These are phyloP conservation scores for Murraya koenigii DNA, from an alignment of 345 rosid species.

Conservation along the genomic window DNA sequence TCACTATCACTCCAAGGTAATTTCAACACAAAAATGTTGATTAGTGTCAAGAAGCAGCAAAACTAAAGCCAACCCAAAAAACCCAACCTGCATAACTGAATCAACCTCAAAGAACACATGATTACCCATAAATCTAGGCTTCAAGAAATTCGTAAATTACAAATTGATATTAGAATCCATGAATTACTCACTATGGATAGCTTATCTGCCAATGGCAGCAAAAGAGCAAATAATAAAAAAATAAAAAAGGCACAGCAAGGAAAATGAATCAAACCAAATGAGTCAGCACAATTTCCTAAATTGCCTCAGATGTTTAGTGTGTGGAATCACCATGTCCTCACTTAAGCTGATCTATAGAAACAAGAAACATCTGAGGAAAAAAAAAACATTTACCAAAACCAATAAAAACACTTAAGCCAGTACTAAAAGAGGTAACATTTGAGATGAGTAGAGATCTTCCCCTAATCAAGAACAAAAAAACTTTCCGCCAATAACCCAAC, in stretches of 20 bases:
- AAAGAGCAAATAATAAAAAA: background rate
- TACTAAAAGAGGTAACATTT: background rate
- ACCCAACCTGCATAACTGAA: background rate
- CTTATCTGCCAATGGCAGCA: background rate
- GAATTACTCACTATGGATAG: background rate
- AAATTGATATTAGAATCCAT: background rate
- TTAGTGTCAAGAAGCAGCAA: background rate
- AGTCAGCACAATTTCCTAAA: background rate
- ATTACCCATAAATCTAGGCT: background rate
- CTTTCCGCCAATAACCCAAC: background rate
- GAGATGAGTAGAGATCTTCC: background rate
- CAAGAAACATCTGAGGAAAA: background rate
- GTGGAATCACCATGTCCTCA: background rate
- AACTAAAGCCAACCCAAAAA: background rate
- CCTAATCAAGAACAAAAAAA: background rate
- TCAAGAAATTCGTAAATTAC: background rate
- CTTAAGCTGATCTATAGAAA: background rate
- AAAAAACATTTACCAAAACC: background rate
- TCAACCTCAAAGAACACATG: background rate
- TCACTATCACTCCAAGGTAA: background rate
- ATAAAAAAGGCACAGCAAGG: background rate
- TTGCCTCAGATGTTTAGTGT: background rate
- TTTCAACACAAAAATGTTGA: background rate
- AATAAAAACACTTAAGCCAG: background rate
- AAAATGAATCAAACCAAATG: background rate